Conservation (phyloP, 345 rosid species). For the Citropsis articulata region DNA sequence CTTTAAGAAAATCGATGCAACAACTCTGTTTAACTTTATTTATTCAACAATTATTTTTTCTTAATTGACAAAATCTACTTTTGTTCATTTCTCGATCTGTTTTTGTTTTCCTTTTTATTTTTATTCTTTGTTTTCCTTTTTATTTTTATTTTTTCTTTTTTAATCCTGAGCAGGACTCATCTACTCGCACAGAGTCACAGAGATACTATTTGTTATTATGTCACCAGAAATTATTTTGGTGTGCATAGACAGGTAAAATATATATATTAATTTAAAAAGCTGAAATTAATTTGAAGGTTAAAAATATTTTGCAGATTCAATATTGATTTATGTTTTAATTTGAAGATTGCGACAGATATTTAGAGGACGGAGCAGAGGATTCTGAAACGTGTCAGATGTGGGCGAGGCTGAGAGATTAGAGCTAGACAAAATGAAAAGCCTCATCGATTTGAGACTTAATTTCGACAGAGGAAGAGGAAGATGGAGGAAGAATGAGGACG, state of each 20-base stretch:
- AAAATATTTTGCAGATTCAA: background rate
- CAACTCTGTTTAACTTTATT: background rate
- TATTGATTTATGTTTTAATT: background rate
- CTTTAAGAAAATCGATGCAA: constrained; percentile 86
- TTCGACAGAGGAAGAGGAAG: no score
- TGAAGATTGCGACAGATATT: constrained; percentile 43
- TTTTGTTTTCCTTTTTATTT: background rate
- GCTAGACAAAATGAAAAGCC: no score
- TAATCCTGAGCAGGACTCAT: constrained; percentile 55
- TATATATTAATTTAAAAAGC: constrained; percentile 11
- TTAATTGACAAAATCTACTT: background rate
- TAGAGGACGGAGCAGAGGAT: constrained; percentile 94
- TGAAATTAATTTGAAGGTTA: background rate
- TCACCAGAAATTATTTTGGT: constrained; percentile 81
- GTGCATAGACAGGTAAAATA: constrained; percentile 57
- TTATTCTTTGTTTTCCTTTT: no score
- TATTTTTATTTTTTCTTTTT: no score
- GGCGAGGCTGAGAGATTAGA: no score
- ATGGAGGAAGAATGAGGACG: no score
- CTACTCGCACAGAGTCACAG: constrained; percentile 55
- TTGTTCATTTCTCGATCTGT: background rate
- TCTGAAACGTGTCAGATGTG: constrained; percentile 90
- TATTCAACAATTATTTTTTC: background rate
- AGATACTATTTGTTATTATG: constrained; percentile 86
- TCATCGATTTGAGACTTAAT: no score